Evolutionary conservation across 495 filamentous ascomycete species (phyloP), one percentile per base, ranked within the genome.

Genomic region (Talaromyces borbonicus): DNA sequence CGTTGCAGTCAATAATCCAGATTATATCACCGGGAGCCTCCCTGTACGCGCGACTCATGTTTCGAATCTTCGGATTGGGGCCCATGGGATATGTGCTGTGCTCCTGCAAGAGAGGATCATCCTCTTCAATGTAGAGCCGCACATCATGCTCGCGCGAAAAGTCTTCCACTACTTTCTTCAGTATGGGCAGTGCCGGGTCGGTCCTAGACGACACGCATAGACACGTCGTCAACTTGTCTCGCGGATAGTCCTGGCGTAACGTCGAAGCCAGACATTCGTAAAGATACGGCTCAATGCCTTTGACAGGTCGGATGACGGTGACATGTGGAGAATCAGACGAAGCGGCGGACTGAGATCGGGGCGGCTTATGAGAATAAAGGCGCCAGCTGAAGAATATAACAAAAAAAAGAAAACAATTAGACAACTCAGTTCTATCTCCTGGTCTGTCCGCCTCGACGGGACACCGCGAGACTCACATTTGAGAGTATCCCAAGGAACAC

Each of bases 11-110:
- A 19, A 94, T 77, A 36, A 95, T 81, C 93, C 93, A 99, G 19
- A 97, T 70, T 37, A 96, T 77, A 56, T 96, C 89, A 0, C 87
- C 86, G 49, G 84, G 86, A 0, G 90, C 87, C 59, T 97, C 93
- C n/a, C 93, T 68, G 56, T 95, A 99, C 4, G 83, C 90, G 15
- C 88, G 79, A 54, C 90, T 96, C 78, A 97, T 84, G 55, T 97
- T 99, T 18, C 93, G 76, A 55, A 99, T 95, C 67, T 99, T 99
- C 8, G 93, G 93, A 61, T 99, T 99, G 4, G 93, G 93, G 0
- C 93, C 93, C 40, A 98, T 69, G 42, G 77, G 73, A 49, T 80
- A 68, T 30, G 62, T 51, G 48, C 52, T 51, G 29, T 64, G 52
- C 7, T 72, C 76, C 46, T 76, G 73, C 5, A 92, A 71, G 23